Evolutionary conservation across 2,329 filamentous ascomycete species (phyloP), one percentile per base, ranked within the genome.

Genomic region (Fusarium mexicanum): DNA sequence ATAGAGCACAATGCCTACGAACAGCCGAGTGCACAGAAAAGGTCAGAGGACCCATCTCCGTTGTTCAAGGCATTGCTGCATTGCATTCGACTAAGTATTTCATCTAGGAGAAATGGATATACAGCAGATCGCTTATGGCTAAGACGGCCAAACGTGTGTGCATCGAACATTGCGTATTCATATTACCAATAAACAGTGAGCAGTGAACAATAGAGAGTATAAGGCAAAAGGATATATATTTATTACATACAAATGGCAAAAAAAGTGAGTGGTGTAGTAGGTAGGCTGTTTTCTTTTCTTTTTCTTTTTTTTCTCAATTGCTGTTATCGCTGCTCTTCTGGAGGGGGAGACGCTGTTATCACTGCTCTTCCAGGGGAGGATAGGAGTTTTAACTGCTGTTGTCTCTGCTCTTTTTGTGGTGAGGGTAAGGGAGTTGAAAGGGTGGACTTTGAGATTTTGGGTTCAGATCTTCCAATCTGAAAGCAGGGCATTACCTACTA

Each of bases 81-180:
- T 33, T 14, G 1, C 5, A 48, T 12, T 3, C 2, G 2, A 5
- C 29, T 24, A 1, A 24, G 10, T 11, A 9, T 31, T 17, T 12
- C 12, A 13, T 16, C 44, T 20, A 10, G 0, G 4, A 3, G 11
- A 7, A 3, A 33, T 14, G 1, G 6, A 3, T 3, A 14, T 11
- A 1, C 8, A 14, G 4, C 8, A 10, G 3, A 13, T 2, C 22
- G 68, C 85, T 85, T 31, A 78, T 78, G 5, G 82, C 85, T 5
- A 82, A 85, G 77, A 82, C 69, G 79, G n/a, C n/a, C n/a, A n/a
- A n/a, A n/a, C n/a, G n/a, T n/a, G n/a, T 78, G 24, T 79, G 84
- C 66, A 82, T 86, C 24, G 83, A 12, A 85, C 81, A 17, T 70
- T 86, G 38, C 71, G 80, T 54, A 85, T 81, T 29, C 9, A 1